A percentile compares a stretch with the other conserved stretches of the same genome.
Evolutionary conservation across 1,139 yeast species (phyloP).

Genomic region (Casaregolazyma lundiana): DNA sequence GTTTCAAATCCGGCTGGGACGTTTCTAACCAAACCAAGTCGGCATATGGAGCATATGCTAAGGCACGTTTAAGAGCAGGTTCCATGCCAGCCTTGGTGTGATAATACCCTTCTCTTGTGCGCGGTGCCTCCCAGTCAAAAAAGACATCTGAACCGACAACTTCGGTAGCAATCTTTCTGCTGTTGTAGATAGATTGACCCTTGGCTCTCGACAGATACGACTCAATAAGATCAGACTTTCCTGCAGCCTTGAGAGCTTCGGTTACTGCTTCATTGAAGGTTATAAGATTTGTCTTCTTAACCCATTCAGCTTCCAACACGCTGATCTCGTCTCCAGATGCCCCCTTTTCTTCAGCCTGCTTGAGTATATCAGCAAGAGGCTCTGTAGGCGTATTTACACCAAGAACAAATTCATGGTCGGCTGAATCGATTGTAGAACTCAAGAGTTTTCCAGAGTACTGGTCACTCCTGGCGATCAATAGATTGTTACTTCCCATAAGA

Average conservation of each 20-base stretch:
- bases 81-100: constrained; percentile 48
- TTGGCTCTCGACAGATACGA: constrained; percentile 28
- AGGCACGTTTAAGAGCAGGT: constrained; percentile 49
- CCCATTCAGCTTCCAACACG: constrained; percentile 44
- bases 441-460: constrained; percentile 54
- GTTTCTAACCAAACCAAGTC: constrained; percentile 59
- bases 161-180: constrained; percentile 34
- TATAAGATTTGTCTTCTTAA: constrained; percentile 37
- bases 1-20: constrained; percentile 48
- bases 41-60: constrained; percentile 52
- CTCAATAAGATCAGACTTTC: constrained; percentile 34
- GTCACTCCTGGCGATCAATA: constrained; percentile 58
- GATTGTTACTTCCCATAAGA: constrained; percentile 55
- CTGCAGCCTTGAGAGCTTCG: constrained; percentile 28
- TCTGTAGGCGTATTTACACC: constrained; percentile 43
- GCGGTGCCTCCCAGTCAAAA: constrained; percentile 57
- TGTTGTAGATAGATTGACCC: constrained; percentile 34
- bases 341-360: constrained; percentile 42
- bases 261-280: constrained; percentile 50
- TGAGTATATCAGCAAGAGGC: constrained; percentile 46
- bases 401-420: constrained; percentile 51
- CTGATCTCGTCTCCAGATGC: constrained; percentile 35
- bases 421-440: constrained; percentile 51
- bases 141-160: constrained; percentile 33
- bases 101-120: constrained; percentile 55